phyloP scores from a whole-genome alignment of 805 yeast genomes.

The Spathaspora arborariae region DNA sequence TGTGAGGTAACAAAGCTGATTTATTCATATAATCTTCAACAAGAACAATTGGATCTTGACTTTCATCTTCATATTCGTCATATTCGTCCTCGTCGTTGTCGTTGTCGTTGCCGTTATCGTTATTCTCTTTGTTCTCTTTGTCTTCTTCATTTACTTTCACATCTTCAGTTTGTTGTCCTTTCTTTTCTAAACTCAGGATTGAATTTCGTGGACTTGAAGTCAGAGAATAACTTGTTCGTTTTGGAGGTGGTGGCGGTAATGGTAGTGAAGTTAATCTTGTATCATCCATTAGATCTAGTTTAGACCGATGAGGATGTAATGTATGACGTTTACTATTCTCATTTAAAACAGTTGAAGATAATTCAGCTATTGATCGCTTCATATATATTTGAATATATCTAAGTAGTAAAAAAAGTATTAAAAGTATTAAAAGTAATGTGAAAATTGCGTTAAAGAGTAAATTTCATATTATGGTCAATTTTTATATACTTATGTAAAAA shows the following conservation, averaged over 20 bases:
- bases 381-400: no score
- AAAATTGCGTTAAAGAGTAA: not conserved
- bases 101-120: not conserved
- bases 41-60: constrained; percentile 41
- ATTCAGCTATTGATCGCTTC: not conserved
- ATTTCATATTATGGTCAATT: not conserved
- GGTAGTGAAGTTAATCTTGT: constrained; percentile 49
- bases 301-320: constrained; percentile 33
- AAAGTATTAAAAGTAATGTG: no score
- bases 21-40: constrained; percentile 51
- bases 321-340: not conserved
- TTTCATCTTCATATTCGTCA: constrained; percentile 14
- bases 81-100: constrained; percentile 6
- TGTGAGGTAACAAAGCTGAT: constrained; percentile 4
- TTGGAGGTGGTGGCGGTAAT: constrained; percentile 44
- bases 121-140: not conserved
- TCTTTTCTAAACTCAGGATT: not conserved
- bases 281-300: constrained; percentile 46
- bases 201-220: not conserved
- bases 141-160: not conserved
- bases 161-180: not conserved
- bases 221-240: not conserved
- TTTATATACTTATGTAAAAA: no score
- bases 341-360: not conserved
- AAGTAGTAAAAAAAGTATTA: no score